Percentiles rank a stretch among this genome's conserved stretches.
Conservation (phyloP, 140 eudicot genomes). For the Flaveria floridana region DNA sequence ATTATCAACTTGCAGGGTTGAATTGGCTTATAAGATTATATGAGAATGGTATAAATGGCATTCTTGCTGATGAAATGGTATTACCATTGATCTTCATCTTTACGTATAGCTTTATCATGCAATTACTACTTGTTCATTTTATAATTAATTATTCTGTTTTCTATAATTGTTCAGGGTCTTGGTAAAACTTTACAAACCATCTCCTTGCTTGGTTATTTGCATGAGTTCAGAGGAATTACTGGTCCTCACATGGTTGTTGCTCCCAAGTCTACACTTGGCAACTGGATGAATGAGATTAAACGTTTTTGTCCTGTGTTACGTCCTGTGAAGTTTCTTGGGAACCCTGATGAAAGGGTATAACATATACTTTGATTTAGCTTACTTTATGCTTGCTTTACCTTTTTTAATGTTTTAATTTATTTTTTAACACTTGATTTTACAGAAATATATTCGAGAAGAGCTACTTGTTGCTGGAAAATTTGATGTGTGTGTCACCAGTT, state of each 20-base stretch:
- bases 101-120: neutral
- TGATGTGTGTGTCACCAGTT: conserved; percentile 98
- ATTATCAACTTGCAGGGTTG: conserved; percentile 95
- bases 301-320: conserved; percentile 89
- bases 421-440: conserved; percentile 21
- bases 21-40: conserved; percentile 91
- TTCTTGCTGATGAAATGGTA: conserved; percentile 99
- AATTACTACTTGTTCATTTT: neutral
- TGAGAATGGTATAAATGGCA: conserved; percentile 96
- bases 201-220: conserved; percentile 89
- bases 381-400: neutral
- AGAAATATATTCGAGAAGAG: conserved; percentile 88
- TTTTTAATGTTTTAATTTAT: neutral
- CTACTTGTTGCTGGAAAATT: conserved; percentile 93
- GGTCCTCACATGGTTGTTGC: conserved; percentile 99
- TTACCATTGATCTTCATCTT: neutral
- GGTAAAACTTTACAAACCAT: conserved; percentile 97
- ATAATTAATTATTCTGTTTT: neutral
- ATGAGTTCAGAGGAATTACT: conserved; percentile 90
- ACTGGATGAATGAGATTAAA: conserved; percentile 97
- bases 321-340: conserved; percentile 91
- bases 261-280: conserved; percentile 97
- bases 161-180: conserved; percentile 63
- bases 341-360: conserved; percentile 91
- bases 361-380: neutral